Conservation (phyloP, 352 stramenopile genomes). For the Globisporangium rhizosaccharum region DNA sequence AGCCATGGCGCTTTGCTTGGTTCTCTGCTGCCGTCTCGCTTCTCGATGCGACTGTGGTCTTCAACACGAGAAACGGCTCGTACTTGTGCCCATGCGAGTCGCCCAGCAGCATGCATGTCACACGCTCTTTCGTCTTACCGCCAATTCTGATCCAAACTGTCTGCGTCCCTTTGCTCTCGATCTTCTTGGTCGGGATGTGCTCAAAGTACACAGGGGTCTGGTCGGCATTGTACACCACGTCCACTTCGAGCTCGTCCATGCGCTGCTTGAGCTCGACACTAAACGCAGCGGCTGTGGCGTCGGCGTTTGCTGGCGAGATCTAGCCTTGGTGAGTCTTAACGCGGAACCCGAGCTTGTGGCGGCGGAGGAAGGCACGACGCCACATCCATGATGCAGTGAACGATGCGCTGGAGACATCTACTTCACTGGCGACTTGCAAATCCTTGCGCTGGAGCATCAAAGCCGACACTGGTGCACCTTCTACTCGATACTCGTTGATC, state of each 20-base stretch:
- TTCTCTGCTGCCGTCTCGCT: slow-evolving; percentile 7
- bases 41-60: slow-evolving; percentile 11
- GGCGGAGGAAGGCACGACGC: slow-evolving; percentile 1
- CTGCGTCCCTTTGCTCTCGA: slow-evolving; percentile 8
- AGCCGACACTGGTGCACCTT: neutral
- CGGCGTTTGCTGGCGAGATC: neutral
- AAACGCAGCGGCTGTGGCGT: neutral
- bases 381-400: slow-evolving; percentile 4
- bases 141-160: slow-evolving; percentile 20
- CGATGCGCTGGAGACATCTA: neutral
- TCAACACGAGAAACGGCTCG: slow-evolving; percentile 22
- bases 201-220: slow-evolving; percentile 16
- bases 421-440: neutral
- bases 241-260: slow-evolving; percentile 2
- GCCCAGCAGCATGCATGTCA: slow-evolving; percentile 14
- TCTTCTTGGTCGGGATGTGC: slow-evolving; percentile 17
- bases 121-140: slow-evolving; percentile 20
- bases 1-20: slow-evolving; percentile 9
- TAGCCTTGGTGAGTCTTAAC: neutral
- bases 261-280: neutral
- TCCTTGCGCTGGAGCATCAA: neutral
- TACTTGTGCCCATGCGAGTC: slow-evolving; percentile 21
- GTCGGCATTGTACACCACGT: slow-evolving; percentile 16
- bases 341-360: slow-evolving; percentile 2
- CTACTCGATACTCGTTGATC: neutral